A percentile compares a stretch with the other conserved stretches of the same genome.
Conservation (phyloP, 169 alveolate species). For the Perkinsus olseni region DNA sequence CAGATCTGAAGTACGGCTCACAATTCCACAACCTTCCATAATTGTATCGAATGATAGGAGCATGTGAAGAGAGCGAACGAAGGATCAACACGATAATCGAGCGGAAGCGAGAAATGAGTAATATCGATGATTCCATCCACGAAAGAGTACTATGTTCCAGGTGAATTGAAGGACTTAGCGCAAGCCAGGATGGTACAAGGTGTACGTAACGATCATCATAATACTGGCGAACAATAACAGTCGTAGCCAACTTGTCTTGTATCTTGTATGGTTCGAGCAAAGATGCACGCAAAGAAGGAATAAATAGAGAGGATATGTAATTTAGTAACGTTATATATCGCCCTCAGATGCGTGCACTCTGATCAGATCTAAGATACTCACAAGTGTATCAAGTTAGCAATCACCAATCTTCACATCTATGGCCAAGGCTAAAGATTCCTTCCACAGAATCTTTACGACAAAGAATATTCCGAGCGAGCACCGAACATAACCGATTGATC, state of each 20-base stretch:
- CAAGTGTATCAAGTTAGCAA: not conserved
- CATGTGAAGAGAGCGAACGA: too few relatives aligned
- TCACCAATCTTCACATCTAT: not conserved
- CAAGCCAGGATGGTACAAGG: not conserved
- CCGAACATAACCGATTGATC: not conserved
- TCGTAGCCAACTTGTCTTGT: not conserved
- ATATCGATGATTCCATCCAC: too few relatives aligned
- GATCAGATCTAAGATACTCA: not conserved
- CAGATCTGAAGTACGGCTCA: too few relatives aligned
- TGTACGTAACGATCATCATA: not conserved
- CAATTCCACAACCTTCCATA: too few relatives aligned
- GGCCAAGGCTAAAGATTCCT: not conserved
- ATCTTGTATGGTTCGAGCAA: not conserved
- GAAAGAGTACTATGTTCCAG: not conserved
- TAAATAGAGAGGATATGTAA: not conserved
- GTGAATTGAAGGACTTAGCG: not conserved
- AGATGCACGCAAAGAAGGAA: not conserved
- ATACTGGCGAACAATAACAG: not conserved
- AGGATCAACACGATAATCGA: too few relatives aligned
- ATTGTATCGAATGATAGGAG: too few relatives aligned
- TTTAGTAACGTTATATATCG: not conserved
- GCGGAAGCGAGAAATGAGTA: too few relatives aligned
- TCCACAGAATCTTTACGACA: not conserved
- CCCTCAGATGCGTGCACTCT: not conserved
- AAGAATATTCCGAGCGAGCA: not conserved